Evolutionary conservation across 345 rosid genomes (phyloP).

Genomic region (Sisymbrium altissimum): DNA sequence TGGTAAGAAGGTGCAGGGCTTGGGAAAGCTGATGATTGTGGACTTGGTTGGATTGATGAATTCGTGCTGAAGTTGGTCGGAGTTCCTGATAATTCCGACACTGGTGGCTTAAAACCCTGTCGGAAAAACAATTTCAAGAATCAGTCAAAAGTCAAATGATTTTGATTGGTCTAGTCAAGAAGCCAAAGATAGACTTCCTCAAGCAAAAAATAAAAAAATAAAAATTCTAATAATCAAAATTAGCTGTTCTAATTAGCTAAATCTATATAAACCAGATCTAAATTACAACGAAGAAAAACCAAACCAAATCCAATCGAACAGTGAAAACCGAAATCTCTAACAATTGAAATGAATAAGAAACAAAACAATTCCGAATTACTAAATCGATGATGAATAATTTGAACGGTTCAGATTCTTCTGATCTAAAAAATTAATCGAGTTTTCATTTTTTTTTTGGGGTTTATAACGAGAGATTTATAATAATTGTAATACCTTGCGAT

Average conservation of each 20-base stretch:
- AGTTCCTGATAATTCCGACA: constrained; percentile 41
- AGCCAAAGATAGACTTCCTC: not conserved
- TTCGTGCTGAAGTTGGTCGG: constrained; percentile 57
- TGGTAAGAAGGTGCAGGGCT: constrained; percentile 75
- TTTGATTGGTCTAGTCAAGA: not conserved
- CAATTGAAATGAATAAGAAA: not conserved
- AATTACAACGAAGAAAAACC: too few species aligned
- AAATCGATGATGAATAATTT: not conserved
- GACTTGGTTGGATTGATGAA: constrained; percentile 81
- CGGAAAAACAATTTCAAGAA: not conserved
- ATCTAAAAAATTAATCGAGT: too few species aligned
- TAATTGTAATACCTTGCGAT: constrained; percentile 98
- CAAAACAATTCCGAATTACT: not conserved
- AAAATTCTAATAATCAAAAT: too few species aligned
- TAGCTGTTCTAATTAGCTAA: not conserved
- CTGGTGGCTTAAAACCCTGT: constrained; percentile 82
- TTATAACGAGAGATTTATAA: too few species aligned
- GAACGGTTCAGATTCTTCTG: constrained; percentile 2
- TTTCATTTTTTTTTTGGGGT: too few species aligned
- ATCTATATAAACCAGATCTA: not conserved
- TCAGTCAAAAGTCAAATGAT: constrained; percentile 1
- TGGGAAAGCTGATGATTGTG: constrained; percentile 69
- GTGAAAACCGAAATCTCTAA: constrained; percentile 2
- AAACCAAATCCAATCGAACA: constrained; percentile 24
- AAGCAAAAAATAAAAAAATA: not conserved